phyloP scores from a whole-genome alignment of 306 rosid species.

The Vigna reflexopilosa region DNA sequence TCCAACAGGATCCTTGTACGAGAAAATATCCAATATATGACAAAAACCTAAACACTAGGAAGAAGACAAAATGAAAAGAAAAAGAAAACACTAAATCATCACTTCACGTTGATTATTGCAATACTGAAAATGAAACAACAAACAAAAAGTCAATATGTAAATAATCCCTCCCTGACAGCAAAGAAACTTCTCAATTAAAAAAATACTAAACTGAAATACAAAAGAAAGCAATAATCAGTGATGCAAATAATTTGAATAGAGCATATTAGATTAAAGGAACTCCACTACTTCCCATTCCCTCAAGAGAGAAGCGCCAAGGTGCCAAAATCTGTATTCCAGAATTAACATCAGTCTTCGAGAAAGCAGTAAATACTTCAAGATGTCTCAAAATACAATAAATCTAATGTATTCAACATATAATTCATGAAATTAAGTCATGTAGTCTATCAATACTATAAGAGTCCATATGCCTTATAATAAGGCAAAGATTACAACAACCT shows the following conservation, averaged over 20 bases:
- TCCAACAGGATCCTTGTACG: constrained; percentile 24
- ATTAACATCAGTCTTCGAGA: constrained; percentile 56
- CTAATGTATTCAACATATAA: constrained; percentile 44
- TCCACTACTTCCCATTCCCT: constrained; percentile 60
- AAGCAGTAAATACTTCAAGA: constrained; percentile 35
- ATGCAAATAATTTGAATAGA: constrained; percentile 40
- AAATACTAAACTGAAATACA: constrained; percentile 45
- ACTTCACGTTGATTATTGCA: constrained; percentile 37
- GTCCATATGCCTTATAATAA: constrained; percentile 45
- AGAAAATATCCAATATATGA: constrained; percentile 38
- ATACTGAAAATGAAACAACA: background rate
- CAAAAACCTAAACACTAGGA: constrained; percentile 39
- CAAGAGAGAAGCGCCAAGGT: constrained; percentile 56
- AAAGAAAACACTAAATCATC: constrained; percentile 38
- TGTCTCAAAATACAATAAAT: constrained; percentile 40
- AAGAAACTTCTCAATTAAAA: constrained; percentile 41
- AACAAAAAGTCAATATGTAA: background rate
- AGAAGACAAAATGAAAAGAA: no score
- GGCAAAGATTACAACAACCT: constrained; percentile 60
- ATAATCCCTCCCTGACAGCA: constrained; percentile 43
- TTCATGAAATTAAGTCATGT: constrained; percentile 40
- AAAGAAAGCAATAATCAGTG: constrained; percentile 47
- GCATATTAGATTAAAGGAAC: constrained; percentile 49
- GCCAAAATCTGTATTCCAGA: constrained; percentile 68
- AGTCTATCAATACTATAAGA: constrained; percentile 47